A percentile compares a stretch with the other conserved stretches of the same genome.
Evolutionary conservation across 169 alveolate species (phyloP).

Genomic region (Plasmodium coatneyi): DNA sequence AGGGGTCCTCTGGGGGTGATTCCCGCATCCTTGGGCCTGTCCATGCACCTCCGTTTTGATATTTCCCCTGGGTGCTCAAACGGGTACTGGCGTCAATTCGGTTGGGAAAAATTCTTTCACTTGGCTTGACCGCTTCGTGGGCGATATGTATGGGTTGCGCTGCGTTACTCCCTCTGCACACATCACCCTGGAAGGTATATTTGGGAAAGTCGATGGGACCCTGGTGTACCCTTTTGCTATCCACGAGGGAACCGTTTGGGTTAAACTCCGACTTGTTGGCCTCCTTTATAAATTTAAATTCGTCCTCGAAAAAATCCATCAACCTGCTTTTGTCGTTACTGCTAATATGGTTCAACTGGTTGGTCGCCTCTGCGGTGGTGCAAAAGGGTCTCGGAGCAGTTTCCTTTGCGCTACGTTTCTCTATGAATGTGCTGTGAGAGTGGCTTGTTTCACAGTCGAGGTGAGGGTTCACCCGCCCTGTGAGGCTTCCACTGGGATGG

Average conservation of each 20-base stretch:
- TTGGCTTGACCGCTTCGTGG: neutral
- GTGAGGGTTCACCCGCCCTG: neutral
- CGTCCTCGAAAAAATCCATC: neutral
- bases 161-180: neutral
- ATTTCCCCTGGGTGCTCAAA: neutral
- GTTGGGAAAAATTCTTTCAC: neutral
- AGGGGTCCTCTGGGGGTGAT: neutral
- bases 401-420: neutral
- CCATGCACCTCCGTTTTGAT: neutral
- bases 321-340: neutral
- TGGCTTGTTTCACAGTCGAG: neutral
- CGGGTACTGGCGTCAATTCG: neutral
- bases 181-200: neutral
- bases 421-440: neutral
- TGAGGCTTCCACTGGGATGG: neutral
- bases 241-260: neutral
- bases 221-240: neutral
- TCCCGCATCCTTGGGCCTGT: neutral
- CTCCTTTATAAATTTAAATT: constrained; percentile 31
- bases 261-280: neutral
- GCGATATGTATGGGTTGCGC: neutral
- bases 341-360: neutral
- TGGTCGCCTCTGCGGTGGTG: neutral
- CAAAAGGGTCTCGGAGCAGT: neutral
- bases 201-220: neutral